Evolutionary conservation across 116 monocot species (phyloP).

Genomic region (Cymodocea nodosa): DNA sequence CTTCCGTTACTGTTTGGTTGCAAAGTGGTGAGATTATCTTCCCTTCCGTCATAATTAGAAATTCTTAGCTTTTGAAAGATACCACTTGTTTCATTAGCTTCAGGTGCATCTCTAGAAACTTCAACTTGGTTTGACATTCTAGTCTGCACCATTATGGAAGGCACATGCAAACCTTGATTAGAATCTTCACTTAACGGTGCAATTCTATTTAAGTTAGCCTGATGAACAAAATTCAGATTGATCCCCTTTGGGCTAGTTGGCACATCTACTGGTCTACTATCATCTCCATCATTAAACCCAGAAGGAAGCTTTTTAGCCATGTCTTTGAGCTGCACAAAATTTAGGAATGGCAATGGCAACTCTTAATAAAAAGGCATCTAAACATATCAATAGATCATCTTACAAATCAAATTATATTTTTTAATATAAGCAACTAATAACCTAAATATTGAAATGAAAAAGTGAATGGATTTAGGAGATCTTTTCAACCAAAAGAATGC

Average conservation of each 20-base stretch:
- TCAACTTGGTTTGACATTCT: slow-evolving; percentile 9
- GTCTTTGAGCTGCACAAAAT: slow-evolving; percentile 55
- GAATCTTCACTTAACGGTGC: slow-evolving; percentile 6
- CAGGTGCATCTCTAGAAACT: slow-evolving; percentile 2
- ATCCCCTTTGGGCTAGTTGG: slow-evolving; percentile 22
- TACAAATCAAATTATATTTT: no score
- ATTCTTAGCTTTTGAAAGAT: slow-evolving; percentile 6
- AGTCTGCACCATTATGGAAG: slow-evolving; percentile 1
- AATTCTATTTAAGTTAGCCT: slow-evolving; percentile 13
- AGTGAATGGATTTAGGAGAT: no score
- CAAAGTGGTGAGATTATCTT: neutral
- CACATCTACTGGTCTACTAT: slow-evolving; percentile 14
- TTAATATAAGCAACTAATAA: no score
- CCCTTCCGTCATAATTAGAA: slow-evolving; percentile 3
- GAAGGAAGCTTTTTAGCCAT: slow-evolving; percentile 62
- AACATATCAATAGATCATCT: no score
- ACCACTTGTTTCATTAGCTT: slow-evolving; percentile 10
- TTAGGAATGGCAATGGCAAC: neutral
- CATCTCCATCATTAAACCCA: slow-evolving; percentile 21
- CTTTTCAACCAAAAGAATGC: no score
- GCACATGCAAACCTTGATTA: slow-evolving; percentile 6
- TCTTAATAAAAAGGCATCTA: neutral
- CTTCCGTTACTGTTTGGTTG: slow-evolving; percentile 8
- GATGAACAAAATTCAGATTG: slow-evolving; percentile 7
- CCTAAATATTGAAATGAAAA: no score